These are phyloP conservation scores for Eucalyptus erythrocorys DNA, from an alignment of 345 rosid genomes.

Conservation along the genomic window DNA sequence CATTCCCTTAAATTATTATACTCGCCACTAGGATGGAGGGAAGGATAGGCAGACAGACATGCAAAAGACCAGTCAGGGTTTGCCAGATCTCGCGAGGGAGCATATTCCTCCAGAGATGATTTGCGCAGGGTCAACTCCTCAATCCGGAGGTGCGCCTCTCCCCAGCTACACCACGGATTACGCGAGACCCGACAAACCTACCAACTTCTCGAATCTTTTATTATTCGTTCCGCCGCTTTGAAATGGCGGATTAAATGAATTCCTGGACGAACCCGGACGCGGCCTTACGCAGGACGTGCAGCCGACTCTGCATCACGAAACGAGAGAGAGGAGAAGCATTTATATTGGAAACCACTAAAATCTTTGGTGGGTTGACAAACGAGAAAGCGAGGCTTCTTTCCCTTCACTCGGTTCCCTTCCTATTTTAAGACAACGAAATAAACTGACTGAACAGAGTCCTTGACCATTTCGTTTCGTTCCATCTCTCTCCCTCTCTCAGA, in stretches of 20 bases:
- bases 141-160: neutral
- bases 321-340: neutral
- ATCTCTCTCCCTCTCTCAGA: neutral
- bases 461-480: neutral
- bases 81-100: neutral
- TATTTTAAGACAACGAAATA: neutral
- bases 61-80: neutral
- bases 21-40: neutral
- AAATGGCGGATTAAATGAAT: neutral
- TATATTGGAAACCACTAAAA: neutral
- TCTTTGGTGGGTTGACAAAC: neutral
- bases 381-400: neutral
- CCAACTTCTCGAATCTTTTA: neutral
- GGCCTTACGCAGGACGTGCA: neutral
- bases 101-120: neutral
- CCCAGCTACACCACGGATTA: neutral
- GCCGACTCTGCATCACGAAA: neutral
- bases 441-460: neutral
- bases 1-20: neutral
- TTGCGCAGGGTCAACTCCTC: neutral
- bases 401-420: neutral
- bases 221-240: neutral
- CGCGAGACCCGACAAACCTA: neutral
- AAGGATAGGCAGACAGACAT: neutral
- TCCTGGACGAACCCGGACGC: neutral